A percentile compares a stretch with the other conserved stretches of the same genome.
phyloP scores from a whole-genome alignment of 495 filamentous ascomycete genomes.

The Trichoderma parareesei region DNA sequence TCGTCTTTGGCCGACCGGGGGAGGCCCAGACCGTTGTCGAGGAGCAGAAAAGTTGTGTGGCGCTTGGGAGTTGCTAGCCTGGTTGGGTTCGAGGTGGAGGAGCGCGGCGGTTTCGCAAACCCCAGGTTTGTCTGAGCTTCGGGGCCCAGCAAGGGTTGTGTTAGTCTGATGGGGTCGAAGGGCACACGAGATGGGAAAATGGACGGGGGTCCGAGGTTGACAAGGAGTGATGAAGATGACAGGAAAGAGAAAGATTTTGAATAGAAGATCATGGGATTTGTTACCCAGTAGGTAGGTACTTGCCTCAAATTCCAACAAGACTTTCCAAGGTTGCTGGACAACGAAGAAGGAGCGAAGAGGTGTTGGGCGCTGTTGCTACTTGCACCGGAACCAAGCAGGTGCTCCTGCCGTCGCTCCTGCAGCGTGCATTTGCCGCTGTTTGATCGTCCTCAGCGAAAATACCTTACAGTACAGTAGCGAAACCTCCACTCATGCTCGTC shows the following conservation, averaged over 20 bases:
- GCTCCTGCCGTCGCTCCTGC: neutral
- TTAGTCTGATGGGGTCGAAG: neutral
- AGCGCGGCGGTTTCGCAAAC: neutral
- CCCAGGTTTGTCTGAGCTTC: slow-evolving; percentile 8
- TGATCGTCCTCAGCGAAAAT: neutral
- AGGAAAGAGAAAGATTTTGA: no score
- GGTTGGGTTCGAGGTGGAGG: slow-evolving; percentile 1
- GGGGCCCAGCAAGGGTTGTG: neutral
- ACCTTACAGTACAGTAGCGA: neutral
- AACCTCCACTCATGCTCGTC: neutral
- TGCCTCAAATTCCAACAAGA: no score
- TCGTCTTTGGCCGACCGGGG: neutral
- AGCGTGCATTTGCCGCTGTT: neutral
- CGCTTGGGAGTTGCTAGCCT: slow-evolving; percentile 1
- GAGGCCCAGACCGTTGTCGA: slow-evolving; percentile 3
- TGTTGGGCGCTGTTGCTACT: no score
- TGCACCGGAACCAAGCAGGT: neutral
- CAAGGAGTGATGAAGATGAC: no score
- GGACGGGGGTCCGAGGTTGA: no score
- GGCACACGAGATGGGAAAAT: neutral
- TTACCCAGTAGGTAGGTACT: no score
- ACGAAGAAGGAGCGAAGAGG: no score
- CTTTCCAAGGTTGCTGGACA: no score
- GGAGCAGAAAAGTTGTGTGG: neutral
- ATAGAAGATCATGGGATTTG: no score